Base-by-base conservation (phyloP, 176 grass and related monocot genomes). In the Eleusine indica region DNA sequence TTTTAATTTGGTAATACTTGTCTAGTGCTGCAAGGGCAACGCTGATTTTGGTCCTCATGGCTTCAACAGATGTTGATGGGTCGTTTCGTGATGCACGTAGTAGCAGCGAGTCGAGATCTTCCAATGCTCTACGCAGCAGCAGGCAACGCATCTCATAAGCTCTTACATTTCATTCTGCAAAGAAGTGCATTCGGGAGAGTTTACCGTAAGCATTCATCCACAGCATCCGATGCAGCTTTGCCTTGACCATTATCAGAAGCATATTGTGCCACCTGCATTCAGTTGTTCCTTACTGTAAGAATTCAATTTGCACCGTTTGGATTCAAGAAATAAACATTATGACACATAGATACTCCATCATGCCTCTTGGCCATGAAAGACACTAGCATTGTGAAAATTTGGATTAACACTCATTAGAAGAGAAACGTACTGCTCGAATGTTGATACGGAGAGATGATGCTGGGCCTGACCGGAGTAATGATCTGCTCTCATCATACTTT, bases 181-280 rank as follows among this genome's bases (percentile, higher is more conserved):
- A 66, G 0, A 44, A 81, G 48, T 25, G 18, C 6, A 58, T 41
- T 19, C 37, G 16, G 29, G 29, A 22, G 30, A 17, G 12, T 56
- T 44, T 88, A 98, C 95, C 92, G 86, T 84, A 98, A 76, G 71
- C 95, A 98, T 86, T 94, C 81, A 7, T 95, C 92, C 14, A 98
- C 92, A n/a, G 96, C 92, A 68, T 95, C 92, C 29, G 91, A 82
- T 64, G 95, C 95, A 74, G 70, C 85, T 84, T 98, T 93, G 53
- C 95, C 95, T 76, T 98, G 88, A 65, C 95, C 95, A 58, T 76
- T 84, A 69, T 78, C 86, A 38, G 87, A 83, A 82, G 95, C 92
- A 91, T 98, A 98, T 48, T 98, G 95, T 48, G 95, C 95, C 80
- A 98, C 90, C 92, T 98, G 82, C 71, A 93, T 79, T 41, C 12